phyloP scores from a whole-genome alignment of 129 eudicot genomes.

The Flaveria robusta region DNA sequence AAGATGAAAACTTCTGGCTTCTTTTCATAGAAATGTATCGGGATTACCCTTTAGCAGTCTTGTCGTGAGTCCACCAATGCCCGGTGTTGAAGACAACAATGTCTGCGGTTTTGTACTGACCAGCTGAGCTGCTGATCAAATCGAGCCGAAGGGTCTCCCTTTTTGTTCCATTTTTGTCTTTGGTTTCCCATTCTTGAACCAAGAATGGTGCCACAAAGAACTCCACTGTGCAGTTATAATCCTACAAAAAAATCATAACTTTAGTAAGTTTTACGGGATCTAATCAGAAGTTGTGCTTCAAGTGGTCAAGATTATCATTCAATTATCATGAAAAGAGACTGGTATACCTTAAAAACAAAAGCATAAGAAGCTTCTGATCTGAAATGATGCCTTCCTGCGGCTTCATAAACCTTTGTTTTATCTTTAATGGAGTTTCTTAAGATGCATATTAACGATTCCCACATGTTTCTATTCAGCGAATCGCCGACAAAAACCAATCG shows the following conservation, averaged over 20 bases:
- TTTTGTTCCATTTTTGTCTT: slow-evolving; percentile 45
- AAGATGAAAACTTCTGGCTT: neutral
- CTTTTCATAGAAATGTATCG: neutral
- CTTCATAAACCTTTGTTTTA: slow-evolving; percentile 70
- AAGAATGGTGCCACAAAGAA: slow-evolving; percentile 59
- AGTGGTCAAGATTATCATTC: neutral
- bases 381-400: slow-evolving; percentile 65
- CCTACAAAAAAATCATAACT: slow-evolving; percentile 30
- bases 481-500: slow-evolving; percentile 84
- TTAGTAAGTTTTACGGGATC: neutral
- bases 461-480: slow-evolving; percentile 88
- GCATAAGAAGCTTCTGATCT: slow-evolving; percentile 73
- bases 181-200: slow-evolving; percentile 62
- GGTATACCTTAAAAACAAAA: slow-evolving; percentile 64
- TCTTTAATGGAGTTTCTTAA: slow-evolving; percentile 64
- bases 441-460: slow-evolving; percentile 91
- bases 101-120: slow-evolving; percentile 55
- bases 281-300: neutral
- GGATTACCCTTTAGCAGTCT: slow-evolving; percentile 59
- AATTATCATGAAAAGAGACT: neutral
- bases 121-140: slow-evolving; percentile 48
- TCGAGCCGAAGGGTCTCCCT: slow-evolving; percentile 63
- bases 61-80: slow-evolving; percentile 77
- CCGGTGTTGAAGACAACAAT: slow-evolving; percentile 61
- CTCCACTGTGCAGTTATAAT: slow-evolving; percentile 56